A percentile compares a stretch with the other conserved stretches of the same genome.
phyloP scores from a whole-genome alignment of 345 rosid species.

The Erucastrum elatum region DNA sequence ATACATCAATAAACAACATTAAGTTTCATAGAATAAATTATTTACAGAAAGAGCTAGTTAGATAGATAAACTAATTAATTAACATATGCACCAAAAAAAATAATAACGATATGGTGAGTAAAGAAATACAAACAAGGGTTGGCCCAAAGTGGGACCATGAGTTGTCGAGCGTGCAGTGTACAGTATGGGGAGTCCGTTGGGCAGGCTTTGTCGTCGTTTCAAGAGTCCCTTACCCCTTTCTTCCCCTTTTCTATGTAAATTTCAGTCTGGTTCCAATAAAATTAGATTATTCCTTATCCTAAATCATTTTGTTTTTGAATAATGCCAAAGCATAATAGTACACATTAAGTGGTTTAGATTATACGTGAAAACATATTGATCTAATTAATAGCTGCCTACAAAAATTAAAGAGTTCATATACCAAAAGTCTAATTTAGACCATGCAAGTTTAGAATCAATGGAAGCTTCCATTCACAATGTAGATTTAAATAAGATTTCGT shows the following conservation, averaged over 20 bases:
- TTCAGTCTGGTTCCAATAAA: background rate
- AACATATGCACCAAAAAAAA: background rate
- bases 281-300: constrained; percentile 9
- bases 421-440: background rate
- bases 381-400: background rate
- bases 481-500: background rate
- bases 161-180: constrained; percentile 49
- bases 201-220: constrained; percentile 45
- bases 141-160: constrained; percentile 44
- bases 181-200: constrained; percentile 43
- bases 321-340: background rate
- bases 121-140: constrained; percentile 6
- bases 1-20: background rate
- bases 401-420: background rate
- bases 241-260: constrained; percentile 2
- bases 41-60: background rate
- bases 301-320: constrained; percentile 11
- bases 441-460: background rate
- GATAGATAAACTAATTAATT: background rate
- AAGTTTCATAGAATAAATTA: background rate
- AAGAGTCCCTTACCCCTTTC: constrained; percentile 24
- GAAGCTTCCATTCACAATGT: background rate
- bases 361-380: background rate
- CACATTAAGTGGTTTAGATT: background rate
- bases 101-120: background rate